Evolutionary conservation across 805 yeast species (phyloP), one percentile per base, ranked within the genome.

Genomic region (Candida pseudofarinosa): DNA sequence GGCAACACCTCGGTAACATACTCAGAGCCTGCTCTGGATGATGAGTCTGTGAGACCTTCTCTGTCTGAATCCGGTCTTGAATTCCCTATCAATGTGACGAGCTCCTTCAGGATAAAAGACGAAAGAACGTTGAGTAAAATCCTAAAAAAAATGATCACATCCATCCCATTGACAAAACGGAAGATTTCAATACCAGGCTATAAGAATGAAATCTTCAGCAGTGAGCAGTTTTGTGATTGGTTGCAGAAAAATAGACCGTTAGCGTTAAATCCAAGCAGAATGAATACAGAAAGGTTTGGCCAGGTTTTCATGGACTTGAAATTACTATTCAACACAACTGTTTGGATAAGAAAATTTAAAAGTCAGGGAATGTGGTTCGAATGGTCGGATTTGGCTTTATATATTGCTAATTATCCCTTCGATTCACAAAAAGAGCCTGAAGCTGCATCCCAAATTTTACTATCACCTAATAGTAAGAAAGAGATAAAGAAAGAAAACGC

Each of bases 361-460:
- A 64, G 69, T 42, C 73, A 68, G 42, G 66, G 65, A 3, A 60
- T 67, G 68, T 69, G 73, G 73, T 67, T 67, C 37, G 75, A 71
- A 48, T 70, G 74, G 74, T 53, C 70, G 1, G 69, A 64, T 18
- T 43, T 56, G 37, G 66, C 72, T 4, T 18, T 52, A 3, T 52
- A 41, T 17, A 45, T 54, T 3, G 46, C 59, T 4, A 46, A 40
- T 12, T 53, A 48, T 36, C 14, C 23, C 43, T 12, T 38, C 46
- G 20, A 32, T 14, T 32, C 34, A 7, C 34, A 15, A n/a, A 23
- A 30, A 38, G 33, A 30, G 23, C 3, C 19, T 39, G 10, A 40
- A 40, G 15, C 35, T 33, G 13, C 35, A 16, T 20, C 18, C 41
- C 34, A 12, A 48, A 41, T 39, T 43, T 45, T 23, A 26, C 39